These are phyloP conservation scores for Symmetrospora coprosmae DNA, from an alignment of 768 basidiomycete genomes.

Conservation along the genomic window DNA sequence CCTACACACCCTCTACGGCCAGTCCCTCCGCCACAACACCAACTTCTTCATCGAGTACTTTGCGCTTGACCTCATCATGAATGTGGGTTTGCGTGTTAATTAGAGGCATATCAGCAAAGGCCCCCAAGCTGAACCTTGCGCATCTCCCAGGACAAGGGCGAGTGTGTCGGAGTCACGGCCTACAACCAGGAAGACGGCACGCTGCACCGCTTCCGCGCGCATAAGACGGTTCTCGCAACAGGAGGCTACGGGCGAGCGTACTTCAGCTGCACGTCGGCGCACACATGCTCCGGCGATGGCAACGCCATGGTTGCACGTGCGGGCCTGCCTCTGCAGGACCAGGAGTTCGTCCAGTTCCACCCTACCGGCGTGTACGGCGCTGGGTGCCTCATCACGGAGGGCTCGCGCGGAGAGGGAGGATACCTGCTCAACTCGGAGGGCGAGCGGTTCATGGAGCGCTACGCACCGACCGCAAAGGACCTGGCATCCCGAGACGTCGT, in stretches of 20 bases:
- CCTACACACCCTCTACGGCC: slow-evolving; percentile 96
- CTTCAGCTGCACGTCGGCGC: slow-evolving; percentile 96
- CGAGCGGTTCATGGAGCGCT: slow-evolving; percentile 99
- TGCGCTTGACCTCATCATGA: slow-evolving; percentile 86
- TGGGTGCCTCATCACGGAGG: slow-evolving; percentile 69
- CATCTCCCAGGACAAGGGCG: slow-evolving; percentile 52
- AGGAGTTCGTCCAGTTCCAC: slow-evolving; percentile 99
- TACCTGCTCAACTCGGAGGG: slow-evolving; percentile 96
- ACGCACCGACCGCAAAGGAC: slow-evolving; percentile 98
- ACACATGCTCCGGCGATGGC: slow-evolving; percentile 97
- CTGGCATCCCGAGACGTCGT: slow-evolving; percentile 98
- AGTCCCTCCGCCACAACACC: slow-evolving; percentile 96
- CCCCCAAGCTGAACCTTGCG: not conserved
- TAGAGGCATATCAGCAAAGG: too few species aligned
- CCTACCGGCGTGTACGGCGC: slow-evolving; percentile 99
- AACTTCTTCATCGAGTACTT: slow-evolving; percentile 99
- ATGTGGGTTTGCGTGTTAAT: too few species aligned
- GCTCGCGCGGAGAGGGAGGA: slow-evolving; percentile 97
- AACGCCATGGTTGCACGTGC: slow-evolving; percentile 97
- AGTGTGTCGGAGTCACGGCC: slow-evolving; percentile 97
- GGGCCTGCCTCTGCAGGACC: slow-evolving; percentile 87
- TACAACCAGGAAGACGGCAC: slow-evolving; percentile 99
- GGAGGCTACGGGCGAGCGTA: slow-evolving; percentile 96
- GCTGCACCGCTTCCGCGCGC: slow-evolving; percentile 90
- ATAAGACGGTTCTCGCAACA: slow-evolving; percentile 96